Conservation (phyloP, 2,329 filamentous ascomycete genomes). For the Proliferodiscus dingleyae region DNA sequence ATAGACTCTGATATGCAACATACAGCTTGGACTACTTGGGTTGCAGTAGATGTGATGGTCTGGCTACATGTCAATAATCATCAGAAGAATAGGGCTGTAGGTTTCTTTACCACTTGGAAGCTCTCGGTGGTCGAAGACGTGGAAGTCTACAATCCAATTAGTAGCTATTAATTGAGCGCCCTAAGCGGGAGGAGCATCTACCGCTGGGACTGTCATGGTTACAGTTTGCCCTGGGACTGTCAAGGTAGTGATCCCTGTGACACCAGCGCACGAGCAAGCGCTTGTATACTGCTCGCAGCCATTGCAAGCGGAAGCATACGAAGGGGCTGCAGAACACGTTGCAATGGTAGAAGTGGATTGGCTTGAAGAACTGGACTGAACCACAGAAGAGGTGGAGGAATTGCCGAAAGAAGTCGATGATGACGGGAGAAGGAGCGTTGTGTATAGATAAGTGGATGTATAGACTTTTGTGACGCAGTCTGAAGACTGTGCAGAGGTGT, state of each 20-base stretch:
- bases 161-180: not conserved
- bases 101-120: no score
- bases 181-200: not conserved
- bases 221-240: slow-evolving; percentile 1
- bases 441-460: no score
- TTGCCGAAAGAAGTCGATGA: no score
- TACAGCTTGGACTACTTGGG: no score
- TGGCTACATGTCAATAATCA: not conserved
- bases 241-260: slow-evolving; percentile 1
- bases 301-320: slow-evolving; percentile 6
- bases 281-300: slow-evolving; percentile 3
- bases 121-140: not conserved
- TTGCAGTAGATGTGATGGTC: not conserved
- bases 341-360: no score
- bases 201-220: not conserved
- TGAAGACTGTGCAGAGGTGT: no score
- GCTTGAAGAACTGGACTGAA: no score
- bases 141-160: not conserved
- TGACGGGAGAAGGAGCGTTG: no score
- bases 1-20: no score
- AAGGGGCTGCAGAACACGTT: no score
- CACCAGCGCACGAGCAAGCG: slow-evolving; percentile 8
- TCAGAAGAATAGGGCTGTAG: not conserved
- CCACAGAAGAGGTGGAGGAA: no score
- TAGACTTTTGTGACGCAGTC: no score